Conservation (phyloP, 2,329 filamentous ascomycete species). For the Alternaria tenuissima region DNA sequence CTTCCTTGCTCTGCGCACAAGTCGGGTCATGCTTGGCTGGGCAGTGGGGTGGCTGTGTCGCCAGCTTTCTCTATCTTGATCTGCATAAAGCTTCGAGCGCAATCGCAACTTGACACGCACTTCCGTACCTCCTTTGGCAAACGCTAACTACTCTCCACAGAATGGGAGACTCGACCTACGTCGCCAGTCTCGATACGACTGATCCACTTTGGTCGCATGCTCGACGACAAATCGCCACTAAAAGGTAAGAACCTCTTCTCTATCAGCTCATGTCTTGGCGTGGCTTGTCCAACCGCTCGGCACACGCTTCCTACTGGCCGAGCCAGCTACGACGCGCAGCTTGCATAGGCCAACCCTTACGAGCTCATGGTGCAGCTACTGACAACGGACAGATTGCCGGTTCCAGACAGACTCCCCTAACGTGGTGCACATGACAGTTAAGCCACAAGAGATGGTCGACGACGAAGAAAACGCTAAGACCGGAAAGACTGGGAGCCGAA, state of each 20-base stretch:
- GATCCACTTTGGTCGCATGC: conserved; percentile 88
- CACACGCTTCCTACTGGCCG: conserved; percentile 19
- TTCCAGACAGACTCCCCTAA: conserved; percentile 79
- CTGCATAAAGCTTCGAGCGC: background rate
- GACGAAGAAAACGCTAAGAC: conserved; percentile 80
- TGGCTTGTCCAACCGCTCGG: conserved; percentile 29
- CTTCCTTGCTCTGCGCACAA: background rate
- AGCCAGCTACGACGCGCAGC: conserved; percentile 8
- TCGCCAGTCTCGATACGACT: conserved; percentile 89
- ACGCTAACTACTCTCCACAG: conserved; percentile 48
- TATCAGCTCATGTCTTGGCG: conserved; percentile 23
- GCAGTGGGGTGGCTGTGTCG: background rate
- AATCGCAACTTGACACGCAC: background rate
- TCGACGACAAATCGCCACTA: conserved; percentile 86
- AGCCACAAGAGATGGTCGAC: conserved; percentile 82
- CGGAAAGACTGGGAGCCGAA: conserved; percentile 61
- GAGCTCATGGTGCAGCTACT: conserved; percentile 11
- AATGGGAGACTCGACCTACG: conserved; percentile 87
- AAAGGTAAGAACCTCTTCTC: conserved; percentile 69
- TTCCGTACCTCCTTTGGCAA: background rate
- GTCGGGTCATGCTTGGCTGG: background rate
- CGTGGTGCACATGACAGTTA: conserved; percentile 93
- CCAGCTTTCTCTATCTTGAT: background rate
- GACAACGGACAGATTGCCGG: conserved; percentile 70
- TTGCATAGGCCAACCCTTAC: background rate